These are phyloP conservation scores for Phytophthora fragariaefolia DNA, from an alignment of 352 stramenopile genomes.

Conservation along the genomic window DNA sequence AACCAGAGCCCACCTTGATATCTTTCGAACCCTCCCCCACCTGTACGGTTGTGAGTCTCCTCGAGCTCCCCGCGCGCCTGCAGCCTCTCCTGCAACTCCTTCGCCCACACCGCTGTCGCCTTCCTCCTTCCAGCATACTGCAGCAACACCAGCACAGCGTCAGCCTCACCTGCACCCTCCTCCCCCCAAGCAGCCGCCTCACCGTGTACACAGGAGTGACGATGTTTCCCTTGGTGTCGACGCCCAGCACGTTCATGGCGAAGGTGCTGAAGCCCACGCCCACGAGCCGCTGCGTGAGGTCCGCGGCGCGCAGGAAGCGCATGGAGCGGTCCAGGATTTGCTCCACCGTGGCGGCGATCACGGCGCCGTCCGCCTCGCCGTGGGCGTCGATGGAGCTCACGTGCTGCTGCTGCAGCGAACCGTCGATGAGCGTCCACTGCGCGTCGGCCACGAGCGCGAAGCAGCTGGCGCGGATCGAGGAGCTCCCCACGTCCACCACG, in stretches of 20 bases:
- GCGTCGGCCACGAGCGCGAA: slow-evolving; percentile 63
- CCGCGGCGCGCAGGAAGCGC: slow-evolving; percentile 52
- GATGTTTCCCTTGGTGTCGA: slow-evolving; percentile 71
- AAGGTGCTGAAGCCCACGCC: slow-evolving; percentile 94
- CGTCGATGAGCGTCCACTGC: slow-evolving; percentile 70
- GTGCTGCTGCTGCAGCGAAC: slow-evolving; percentile 72
- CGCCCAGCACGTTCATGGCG: slow-evolving; percentile 94
- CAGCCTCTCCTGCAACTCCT: slow-evolving; percentile 56
- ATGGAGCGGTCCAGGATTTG: slow-evolving; percentile 53
- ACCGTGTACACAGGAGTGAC: slow-evolving; percentile 87
- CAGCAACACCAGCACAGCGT: slow-evolving; percentile 8
- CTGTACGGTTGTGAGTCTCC: slow-evolving; percentile 76
- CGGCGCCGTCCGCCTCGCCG: slow-evolving; percentile 61
- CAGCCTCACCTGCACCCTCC: slow-evolving; percentile 2
- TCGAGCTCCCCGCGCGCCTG: slow-evolving; percentile 43
- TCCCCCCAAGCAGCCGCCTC: background rate
- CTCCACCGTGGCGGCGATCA: slow-evolving; percentile 62
- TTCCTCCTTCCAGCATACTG: slow-evolving; percentile 70
- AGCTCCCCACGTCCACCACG: slow-evolving; percentile 94
- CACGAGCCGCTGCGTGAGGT: slow-evolving; percentile 53
- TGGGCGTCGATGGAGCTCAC: slow-evolving; percentile 53
- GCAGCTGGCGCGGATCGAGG: slow-evolving; percentile 91
- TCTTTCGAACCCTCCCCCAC: slow-evolving; percentile 15
- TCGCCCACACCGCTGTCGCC: slow-evolving; percentile 55
- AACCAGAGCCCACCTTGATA: background rate